Conservation (phyloP, 2,329 filamentous ascomycete species). For the Seiridium cupressi region DNA sequence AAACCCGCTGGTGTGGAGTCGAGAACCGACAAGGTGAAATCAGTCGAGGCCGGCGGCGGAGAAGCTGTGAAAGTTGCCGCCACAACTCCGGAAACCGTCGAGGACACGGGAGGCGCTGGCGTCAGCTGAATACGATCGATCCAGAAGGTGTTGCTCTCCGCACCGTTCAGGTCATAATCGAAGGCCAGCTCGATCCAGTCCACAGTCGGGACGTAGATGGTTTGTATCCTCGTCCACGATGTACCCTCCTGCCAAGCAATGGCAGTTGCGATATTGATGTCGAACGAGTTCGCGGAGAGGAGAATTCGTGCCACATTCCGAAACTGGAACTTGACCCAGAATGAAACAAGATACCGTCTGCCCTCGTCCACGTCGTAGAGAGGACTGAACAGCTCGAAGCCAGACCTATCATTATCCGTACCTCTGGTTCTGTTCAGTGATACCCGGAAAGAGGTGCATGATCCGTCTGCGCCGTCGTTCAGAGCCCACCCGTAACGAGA, state of each 20-base stretch:
- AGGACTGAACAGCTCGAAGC: not conserved
- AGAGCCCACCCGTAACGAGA: not conserved
- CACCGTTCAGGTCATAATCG: slow-evolving; percentile 3
- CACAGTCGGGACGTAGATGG: not conserved
- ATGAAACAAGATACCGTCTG: not conserved
- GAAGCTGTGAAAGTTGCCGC: not conserved
- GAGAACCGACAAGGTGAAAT: not conserved
- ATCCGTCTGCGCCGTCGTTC: not conserved
- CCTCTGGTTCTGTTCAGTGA: not conserved
- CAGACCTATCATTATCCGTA: not conserved
- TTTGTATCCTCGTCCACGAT: not conserved
- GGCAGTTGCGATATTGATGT: not conserved
- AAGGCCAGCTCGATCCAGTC: not conserved
- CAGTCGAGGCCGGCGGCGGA: not conserved
- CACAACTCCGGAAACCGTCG: not conserved
- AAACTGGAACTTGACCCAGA: not conserved
- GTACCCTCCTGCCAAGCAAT: not conserved
- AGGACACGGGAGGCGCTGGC: not conserved
- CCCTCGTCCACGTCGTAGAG: not conserved
- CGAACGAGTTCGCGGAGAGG: not conserved
- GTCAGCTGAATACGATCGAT: slow-evolving; percentile 7
- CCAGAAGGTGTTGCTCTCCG: slow-evolving; percentile 7
- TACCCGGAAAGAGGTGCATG: not conserved
- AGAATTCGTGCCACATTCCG: not conserved
- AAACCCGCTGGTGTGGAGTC: not conserved